Conservation (phyloP, 441 rosid genomes). For the Erodium chrysanthum region DNA sequence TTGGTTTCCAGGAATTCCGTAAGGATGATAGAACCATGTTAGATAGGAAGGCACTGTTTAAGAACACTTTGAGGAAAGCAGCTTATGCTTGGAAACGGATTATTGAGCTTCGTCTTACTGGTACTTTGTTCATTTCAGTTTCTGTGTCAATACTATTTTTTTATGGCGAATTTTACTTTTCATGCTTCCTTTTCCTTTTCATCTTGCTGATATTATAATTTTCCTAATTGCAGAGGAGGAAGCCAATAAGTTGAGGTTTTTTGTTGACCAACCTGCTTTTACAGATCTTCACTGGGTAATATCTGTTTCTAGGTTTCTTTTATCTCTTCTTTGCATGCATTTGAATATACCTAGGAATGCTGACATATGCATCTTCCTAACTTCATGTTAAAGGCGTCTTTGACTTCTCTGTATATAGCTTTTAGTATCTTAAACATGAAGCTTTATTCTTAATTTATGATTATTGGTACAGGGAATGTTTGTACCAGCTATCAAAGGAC, state of each 20-base stretch:
- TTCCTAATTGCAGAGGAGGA: slow-evolving; percentile 66
- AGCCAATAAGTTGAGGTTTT: slow-evolving; percentile 44
- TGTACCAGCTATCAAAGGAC: slow-evolving; percentile 84
- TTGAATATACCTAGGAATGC: not conserved
- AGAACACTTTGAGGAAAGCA: slow-evolving; percentile 67
- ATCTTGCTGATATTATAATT: not conserved
- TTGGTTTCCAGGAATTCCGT: slow-evolving; percentile 41
- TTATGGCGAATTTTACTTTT: not conserved
- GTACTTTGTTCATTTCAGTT: slow-evolving; percentile 22
- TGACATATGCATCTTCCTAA: not conserved
- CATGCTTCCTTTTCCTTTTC: not conserved
- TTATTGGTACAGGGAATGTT: slow-evolving; percentile 67
- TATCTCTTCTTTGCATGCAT: not conserved
- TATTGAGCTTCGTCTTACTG: slow-evolving; percentile 65
- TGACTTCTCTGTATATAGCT: not conserved
- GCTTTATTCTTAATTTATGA: not conserved
- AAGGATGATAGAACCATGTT: slow-evolving; percentile 63
- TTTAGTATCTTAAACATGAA: not conserved
- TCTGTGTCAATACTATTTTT: not conserved
- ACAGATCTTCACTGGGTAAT: slow-evolving; percentile 90
- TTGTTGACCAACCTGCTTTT: slow-evolving; percentile 66
- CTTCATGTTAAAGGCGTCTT: not conserved
- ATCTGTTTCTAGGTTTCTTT: not conserved
- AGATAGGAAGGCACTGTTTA: slow-evolving; percentile 81
- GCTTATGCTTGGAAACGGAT: slow-evolving; percentile 79